These are phyloP conservation scores for Calonectria montana DNA, from an alignment of 2,329 filamentous ascomycete species.

Conservation along the genomic window DNA sequence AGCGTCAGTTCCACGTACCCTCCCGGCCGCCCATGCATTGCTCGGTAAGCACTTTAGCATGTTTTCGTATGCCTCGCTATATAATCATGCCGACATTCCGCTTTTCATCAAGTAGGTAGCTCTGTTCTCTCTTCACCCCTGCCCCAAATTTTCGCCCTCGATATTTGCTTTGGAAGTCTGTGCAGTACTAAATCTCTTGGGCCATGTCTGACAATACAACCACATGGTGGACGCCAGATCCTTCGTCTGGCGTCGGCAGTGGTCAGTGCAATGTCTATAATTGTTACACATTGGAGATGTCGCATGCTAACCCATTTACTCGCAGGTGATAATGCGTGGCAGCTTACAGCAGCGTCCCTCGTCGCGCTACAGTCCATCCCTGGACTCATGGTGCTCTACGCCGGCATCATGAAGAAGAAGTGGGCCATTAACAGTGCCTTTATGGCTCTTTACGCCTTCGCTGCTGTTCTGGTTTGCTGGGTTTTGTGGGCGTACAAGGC, in stretches of 20 bases:
- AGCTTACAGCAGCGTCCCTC: constrained; percentile 25
- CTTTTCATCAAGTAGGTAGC: background rate
- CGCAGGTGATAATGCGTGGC: constrained; percentile 25
- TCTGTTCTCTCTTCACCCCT: background rate
- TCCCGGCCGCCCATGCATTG: background rate
- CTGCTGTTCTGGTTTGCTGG: constrained; percentile 25
- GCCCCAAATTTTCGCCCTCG: background rate
- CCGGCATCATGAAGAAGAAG: constrained; percentile 26
- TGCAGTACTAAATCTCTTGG: background rate
- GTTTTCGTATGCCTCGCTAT: background rate
- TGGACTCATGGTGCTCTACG: constrained; percentile 24
- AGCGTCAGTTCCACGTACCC: background rate
- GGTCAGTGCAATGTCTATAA: background rate
- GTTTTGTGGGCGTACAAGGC: constrained; percentile 28
- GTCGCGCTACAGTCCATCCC: constrained; percentile 26
- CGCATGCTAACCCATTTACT: background rate
- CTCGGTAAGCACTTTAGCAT: background rate
- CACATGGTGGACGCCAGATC: constrained; percentile 14
- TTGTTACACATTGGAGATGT: too few species aligned
- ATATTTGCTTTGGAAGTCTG: background rate
- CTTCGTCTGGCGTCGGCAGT: constrained; percentile 14
- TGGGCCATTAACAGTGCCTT: constrained; percentile 30
- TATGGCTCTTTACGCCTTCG: constrained; percentile 27
- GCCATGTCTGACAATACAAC: constrained; percentile 15
- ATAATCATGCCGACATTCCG: background rate